These are phyloP conservation scores for Hyaloscypha variabilis DNA, from an alignment of 495 filamentous ascomycete species.

Conservation along the genomic window DNA sequence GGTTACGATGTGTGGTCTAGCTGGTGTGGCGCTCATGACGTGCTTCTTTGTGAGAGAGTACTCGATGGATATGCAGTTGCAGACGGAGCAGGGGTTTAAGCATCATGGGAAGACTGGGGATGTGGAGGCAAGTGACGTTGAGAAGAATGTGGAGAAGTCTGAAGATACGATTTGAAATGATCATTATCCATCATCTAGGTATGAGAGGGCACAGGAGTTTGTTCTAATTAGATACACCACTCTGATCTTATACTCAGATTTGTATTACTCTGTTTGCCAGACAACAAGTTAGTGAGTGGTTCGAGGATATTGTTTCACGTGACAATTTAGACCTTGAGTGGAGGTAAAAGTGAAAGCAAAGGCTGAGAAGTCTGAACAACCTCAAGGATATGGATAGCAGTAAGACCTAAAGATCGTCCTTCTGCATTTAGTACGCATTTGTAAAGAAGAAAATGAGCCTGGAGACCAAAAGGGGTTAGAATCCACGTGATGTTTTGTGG, in stretches of 20 bases:
- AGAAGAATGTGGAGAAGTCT: conserved; percentile 6
- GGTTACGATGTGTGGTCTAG: conserved; percentile 44
- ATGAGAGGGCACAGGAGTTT: no score
- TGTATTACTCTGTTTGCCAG: no score
- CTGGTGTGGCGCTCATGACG: conserved; percentile 7
- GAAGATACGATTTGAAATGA: not conserved
- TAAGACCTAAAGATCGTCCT: no score
- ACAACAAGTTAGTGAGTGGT: no score
- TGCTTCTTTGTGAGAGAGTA: conserved; percentile 21
- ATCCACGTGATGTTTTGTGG: not conserved
- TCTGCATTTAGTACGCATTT: no score
- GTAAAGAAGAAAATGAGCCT: not conserved
- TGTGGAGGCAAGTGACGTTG: conserved; percentile 3
- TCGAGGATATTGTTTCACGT: no score
- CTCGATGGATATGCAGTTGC: conserved; percentile 13
- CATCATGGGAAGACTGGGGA: conserved; percentile 1
- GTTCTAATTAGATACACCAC: not conserved
- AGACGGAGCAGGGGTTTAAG: conserved; percentile 16
- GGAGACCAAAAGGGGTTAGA: not conserved
- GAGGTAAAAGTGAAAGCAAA: no score
- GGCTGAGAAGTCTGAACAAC: no score
- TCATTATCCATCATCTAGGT: no score
- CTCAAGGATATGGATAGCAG: no score
- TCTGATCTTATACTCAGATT: not conserved
- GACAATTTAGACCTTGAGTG: no score